A percentile compares a stretch with the other conserved stretches of the same genome.
Conservation (phyloP, 1,284 basidiomycete genomes). For the Leccinum griseonigrum region DNA sequence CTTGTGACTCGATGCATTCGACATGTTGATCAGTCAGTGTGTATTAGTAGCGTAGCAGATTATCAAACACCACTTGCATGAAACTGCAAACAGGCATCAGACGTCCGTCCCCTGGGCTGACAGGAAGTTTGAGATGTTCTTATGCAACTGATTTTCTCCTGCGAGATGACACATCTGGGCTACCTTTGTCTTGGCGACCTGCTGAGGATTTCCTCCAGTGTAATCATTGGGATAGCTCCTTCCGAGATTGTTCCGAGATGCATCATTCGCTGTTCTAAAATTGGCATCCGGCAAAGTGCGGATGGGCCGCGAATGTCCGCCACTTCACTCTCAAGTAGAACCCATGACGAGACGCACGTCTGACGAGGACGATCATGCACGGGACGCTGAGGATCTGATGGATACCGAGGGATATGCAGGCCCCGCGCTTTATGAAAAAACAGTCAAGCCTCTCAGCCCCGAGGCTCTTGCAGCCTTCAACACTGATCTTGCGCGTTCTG, state of each 20-base stretch:
- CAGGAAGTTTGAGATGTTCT: neutral
- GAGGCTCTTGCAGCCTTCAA: conserved; percentile 73
- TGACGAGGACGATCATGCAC: neutral
- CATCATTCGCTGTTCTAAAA: conserved; percentile 3
- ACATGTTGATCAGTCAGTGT: neutral
- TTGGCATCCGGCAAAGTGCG: conserved; percentile 1
- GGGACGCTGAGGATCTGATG: conserved; percentile 43
- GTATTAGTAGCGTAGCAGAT: conserved; percentile 1
- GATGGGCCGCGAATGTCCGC: too few species aligned
- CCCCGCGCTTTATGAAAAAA: conserved; percentile 39
- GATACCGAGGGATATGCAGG: conserved; percentile 57
- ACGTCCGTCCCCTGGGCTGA: neutral
- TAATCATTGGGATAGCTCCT: too few species aligned
- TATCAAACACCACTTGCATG: conserved; percentile 7
- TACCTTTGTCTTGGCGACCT: too few species aligned
- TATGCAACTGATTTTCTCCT: neutral
- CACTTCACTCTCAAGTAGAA: too few species aligned
- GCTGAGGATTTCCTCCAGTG: neutral
- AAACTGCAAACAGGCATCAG: neutral
- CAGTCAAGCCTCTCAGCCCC: conserved; percentile 66
- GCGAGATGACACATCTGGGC: too few species aligned
- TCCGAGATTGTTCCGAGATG: too few species aligned
- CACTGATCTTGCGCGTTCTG: conserved; percentile 67
- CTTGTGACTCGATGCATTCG: neutral
- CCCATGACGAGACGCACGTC: too few species aligned